Conservation (phyloP, 306 rosid species). For the Datisca glomerata region DNA sequence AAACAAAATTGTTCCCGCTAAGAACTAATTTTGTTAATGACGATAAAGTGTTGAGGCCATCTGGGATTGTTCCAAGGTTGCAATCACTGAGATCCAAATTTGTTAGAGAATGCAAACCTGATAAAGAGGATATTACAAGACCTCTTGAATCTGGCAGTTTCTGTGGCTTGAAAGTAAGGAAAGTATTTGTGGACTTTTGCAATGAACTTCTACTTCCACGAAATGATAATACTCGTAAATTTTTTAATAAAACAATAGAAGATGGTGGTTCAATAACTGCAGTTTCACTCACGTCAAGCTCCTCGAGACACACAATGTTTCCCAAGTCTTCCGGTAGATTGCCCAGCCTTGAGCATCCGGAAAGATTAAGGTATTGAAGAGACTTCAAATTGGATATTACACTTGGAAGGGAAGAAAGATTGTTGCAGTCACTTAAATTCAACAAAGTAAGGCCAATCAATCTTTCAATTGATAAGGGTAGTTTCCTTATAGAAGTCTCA, state of each 20-base stretch:
- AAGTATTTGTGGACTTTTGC: too few relatives aligned
- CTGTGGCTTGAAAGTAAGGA: too few relatives aligned
- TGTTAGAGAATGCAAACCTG: not conserved
- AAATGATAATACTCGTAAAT: too few relatives aligned
- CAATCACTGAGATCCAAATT: not conserved
- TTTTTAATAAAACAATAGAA: too few relatives aligned
- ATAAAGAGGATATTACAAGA: slow-evolving; percentile 1
- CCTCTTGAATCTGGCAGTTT: too few relatives aligned
- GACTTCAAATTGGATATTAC: not conserved
- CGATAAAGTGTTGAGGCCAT: slow-evolving; percentile 3
- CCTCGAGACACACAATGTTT: not conserved
- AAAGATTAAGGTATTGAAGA: not conserved
- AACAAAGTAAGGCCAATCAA: not conserved
- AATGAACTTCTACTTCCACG: too few relatives aligned
- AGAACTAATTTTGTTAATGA: not conserved
- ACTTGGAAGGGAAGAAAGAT: not conserved
- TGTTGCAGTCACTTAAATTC: not conserved
- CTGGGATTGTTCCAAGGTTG: slow-evolving; percentile 5
- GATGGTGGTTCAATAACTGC: too few relatives aligned
- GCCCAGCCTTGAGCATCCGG: not conserved
- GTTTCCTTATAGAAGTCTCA: not conserved
- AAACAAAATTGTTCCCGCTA: slow-evolving; percentile 1
- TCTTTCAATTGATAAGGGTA: slow-evolving; percentile 3
- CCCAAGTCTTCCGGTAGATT: not conserved
- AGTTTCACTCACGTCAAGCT: slow-evolving; percentile 5